Base-by-base conservation (phyloP, 805 yeast species). In the Schizosaccharomyces octosporus region DNA sequence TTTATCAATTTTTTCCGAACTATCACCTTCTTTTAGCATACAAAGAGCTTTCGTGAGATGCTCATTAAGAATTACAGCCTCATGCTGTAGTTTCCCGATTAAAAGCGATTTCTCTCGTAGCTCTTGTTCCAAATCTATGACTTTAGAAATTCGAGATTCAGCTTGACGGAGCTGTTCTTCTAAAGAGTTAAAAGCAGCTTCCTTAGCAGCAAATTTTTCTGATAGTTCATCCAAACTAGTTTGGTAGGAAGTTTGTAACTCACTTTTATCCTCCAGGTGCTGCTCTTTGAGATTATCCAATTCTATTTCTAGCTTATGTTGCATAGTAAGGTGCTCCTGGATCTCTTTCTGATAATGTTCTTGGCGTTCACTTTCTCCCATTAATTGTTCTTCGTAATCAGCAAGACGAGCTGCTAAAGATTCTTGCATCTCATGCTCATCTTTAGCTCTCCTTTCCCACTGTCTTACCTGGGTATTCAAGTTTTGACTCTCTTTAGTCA, bases 21-120 rank as follows among this genome's bases (percentile, higher is more conserved):
- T 63, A 51, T 85, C 80, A 61, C 83, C 85, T 68, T 83, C 83
- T 67, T 88, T 87, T 63, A 93, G 78, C 77, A 90, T 76, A 31
- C 87, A 81, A 64, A 90, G 73, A 1, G 97, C 95, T 68, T 93
- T 90, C n/a, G 95, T 88, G 62, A 93, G 73, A 72, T 93, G 97
- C 69, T 93, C 98, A 70, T 93, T 93, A 63, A 90, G 73, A 31
- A 87, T 86, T 9, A 93, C 90, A 1, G 95, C 90, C 70, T 93
- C 98, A 70, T 90, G 97, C 61, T 97, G 80, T 60, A 93, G 77
- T 69, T 90, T 93, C 1, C 97, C 97, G 61, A 93, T 81, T 60
- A 82, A 78, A 42, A 89, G 73, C 63, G 82, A 87, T 71, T 87
- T 88, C 64, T 78, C 88, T 74, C 75, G 81, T 57, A 77, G 74